Base-by-base conservation (phyloP, 768 basidiomycete genomes). In the Brasilioporus rufonigricans region DNA sequence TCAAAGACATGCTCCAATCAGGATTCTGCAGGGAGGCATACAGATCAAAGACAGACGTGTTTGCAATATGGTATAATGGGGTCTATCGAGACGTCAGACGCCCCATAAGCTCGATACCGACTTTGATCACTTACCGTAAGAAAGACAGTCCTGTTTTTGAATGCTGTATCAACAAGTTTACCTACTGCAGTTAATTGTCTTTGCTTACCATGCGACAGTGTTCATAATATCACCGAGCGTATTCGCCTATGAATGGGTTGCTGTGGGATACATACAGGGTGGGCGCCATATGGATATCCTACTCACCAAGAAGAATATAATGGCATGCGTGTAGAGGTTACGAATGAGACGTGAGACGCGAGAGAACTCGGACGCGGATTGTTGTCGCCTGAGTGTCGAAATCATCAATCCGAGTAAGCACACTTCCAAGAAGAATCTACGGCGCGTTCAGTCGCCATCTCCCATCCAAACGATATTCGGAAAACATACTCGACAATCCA, bases 281-380 rank as follows among this genome's bases (percentile, higher is more conserved):
- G 14, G 18, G 38, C 13, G 35, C 18, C 2, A 53, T 31, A 12
- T 11, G 18, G 5, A 52, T 1, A 33, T 31, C 36, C 38, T 31
- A 53, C 45, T 5, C n/a, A 53, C 46, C 39, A 48, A 16, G 0
- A 53, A 26, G 31, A 53, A 53, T 33, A 48, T 48, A 3, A 53
- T 6, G 10, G 52, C 45, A 27, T 53, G 38, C 18, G 1, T 41
- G n/a, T 53, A 41, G 13, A 53, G 27, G 21, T 26, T n/a, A 27
- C 40, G 40, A 24, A 54, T n/a, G n/a, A 54, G 39, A 13, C 19
- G n/a, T 3, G 47, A 23, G 19, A 43, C 26, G 5, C 38, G 31
- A 26, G 46, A 21, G 13, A 33, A 53, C 13, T 26, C 21, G 1
- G 39, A 39, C 14, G 36, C n/a, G 16, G n/a, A 26, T 18, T 33